Evolutionary conservation across 2,329 filamentous ascomycete genomes (phyloP), one percentile per base, ranked within the genome.

Genomic region (Aspergillus floridensis): DNA sequence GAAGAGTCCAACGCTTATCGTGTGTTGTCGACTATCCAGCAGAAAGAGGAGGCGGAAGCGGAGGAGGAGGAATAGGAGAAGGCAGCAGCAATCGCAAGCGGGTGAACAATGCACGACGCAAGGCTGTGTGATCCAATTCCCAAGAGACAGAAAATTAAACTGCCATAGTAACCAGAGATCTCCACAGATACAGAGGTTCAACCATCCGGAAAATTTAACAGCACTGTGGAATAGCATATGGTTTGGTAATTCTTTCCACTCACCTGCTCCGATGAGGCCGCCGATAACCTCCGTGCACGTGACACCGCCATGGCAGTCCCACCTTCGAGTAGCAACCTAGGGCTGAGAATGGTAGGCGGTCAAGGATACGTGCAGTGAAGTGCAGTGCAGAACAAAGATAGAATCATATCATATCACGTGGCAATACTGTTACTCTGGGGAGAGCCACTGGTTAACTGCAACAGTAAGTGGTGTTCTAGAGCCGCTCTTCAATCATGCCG

Each of bases 401-500:
- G 38, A 7, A 41, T 41, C 38, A 41, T 8, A 41, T 41, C 10
- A 16, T 5, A 41, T 59, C 65, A 65, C 63, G 62, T 67, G 63
- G 14, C n/a, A 14, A 7, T 7, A 26, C 26, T 7, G 26, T 26
- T 29, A 29, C 26, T 29, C 26, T 29, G 26, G 26, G 26, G 26
- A 29, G 26, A 29, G 22, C 22, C 22, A 22, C 22, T 26, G 26
- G 6, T 21, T 21, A 21, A 21, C 21, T 21, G 21, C 21, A 21
- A 21, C 21, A 21, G 21, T 21, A 21, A 21, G 21, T 8, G 26
- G 64, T 59, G 65, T 67, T 67, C 65, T 66, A 66, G 65, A 66
- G 65, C 65, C 59, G 41, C 58, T 14, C 53, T 29, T 55, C 53
- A 35, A 31, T 55, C 31, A 26, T 32, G 29, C 51, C 52, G 49